Conservation (phyloP, 441 rosid species). For the Capsella rubella region DNA sequence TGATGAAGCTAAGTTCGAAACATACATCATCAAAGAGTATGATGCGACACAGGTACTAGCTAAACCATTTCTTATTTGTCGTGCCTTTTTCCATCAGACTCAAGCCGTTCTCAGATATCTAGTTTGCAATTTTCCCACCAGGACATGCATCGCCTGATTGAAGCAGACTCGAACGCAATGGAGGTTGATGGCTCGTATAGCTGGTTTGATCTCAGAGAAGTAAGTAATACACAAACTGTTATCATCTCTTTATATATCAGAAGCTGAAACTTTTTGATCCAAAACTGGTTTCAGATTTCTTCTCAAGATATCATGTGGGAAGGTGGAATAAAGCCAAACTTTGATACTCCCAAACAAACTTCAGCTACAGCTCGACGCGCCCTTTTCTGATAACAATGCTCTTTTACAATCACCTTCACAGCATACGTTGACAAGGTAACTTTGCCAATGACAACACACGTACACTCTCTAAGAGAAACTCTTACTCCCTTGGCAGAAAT, state of each 20-base stretch:
- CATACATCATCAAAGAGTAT: conserved; percentile 12
- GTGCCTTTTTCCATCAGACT: background rate
- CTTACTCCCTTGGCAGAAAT: background rate
- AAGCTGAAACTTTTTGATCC: conserved; percentile 15
- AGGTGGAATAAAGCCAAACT: conserved; percentile 7
- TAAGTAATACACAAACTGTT: conserved; percentile 33
- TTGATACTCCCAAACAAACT: background rate
- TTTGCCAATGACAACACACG: background rate
- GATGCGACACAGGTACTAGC: conserved; percentile 20
- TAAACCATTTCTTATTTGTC: background rate
- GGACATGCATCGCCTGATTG: conserved; percentile 20
- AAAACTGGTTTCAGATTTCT: conserved; percentile 19
- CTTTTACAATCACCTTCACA: background rate
- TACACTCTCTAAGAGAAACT: background rate
- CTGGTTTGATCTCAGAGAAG: conserved; percentile 37
- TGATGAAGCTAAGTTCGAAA: background rate
- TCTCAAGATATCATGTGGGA: conserved; percentile 15
- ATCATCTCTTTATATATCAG: background rate
- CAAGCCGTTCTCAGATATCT: background rate
- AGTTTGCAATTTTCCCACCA: conserved; percentile 1
- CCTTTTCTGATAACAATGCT: background rate
- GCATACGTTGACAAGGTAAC: background rate
- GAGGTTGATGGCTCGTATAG: conserved; percentile 4
- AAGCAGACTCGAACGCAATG: conserved; percentile 1
- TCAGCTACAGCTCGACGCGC: background rate